phyloP scores from a whole-genome alignment of 306 rosid genomes.

The Astragalus membranaceus region DNA sequence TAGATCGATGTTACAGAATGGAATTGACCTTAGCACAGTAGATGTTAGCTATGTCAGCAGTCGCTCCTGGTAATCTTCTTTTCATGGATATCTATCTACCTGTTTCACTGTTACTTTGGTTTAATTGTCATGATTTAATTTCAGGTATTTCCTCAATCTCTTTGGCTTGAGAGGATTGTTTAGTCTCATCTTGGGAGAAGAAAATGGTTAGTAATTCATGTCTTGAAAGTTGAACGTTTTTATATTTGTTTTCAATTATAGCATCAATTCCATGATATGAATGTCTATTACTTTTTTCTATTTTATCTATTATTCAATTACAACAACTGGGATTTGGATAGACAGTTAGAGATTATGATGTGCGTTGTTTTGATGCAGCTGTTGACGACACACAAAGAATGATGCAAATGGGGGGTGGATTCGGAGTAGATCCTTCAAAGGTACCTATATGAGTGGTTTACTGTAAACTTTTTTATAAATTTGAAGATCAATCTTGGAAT shows the following conservation, averaged over 20 bases:
- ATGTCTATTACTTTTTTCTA: neutral
- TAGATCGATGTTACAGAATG: slow-evolving; percentile 95
- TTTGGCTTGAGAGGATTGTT: slow-evolving; percentile 96
- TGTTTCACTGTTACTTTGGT: slow-evolving; percentile 2
- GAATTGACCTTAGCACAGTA: slow-evolving; percentile 98
- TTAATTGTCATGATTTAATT: slow-evolving; percentile 20
- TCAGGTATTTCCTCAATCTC: slow-evolving; percentile 95
- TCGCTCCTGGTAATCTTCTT: slow-evolving; percentile 76
- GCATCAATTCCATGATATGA: neutral
- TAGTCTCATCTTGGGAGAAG: slow-evolving; percentile 98
- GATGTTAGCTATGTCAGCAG: slow-evolving; percentile 99
- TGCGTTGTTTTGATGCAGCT: slow-evolving; percentile 48
- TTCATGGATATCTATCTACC: slow-evolving; percentile 4
- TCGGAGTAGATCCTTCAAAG: slow-evolving; percentile 93
- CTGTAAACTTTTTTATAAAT: slow-evolving; percentile 7
- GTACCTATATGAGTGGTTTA: slow-evolving; percentile 31
- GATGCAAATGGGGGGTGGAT: slow-evolving; percentile 99
- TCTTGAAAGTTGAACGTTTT: neutral
- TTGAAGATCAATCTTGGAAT: neutral
- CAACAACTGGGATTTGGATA: neutral
- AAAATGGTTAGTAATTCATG: slow-evolving; percentile 70
- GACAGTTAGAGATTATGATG: slow-evolving; percentile 7
- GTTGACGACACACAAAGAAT: slow-evolving; percentile 92
- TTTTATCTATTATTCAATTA: neutral
- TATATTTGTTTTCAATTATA: neutral